phyloP scores from a whole-genome alignment of 148 eudicot genomes.

The Hydrangea macrophylla region DNA sequence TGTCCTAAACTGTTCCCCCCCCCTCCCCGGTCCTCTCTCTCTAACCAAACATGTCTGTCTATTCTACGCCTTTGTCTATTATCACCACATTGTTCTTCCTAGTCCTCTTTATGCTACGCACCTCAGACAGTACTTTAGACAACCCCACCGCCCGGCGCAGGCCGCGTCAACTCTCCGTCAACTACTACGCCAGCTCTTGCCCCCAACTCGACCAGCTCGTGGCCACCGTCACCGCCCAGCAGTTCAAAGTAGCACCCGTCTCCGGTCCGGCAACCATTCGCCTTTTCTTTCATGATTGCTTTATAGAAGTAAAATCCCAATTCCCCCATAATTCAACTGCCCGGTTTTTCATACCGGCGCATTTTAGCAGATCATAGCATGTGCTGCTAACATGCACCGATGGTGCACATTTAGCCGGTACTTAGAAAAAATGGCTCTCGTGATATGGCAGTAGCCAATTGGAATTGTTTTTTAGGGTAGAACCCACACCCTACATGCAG shows the following conservation, averaged over 20 bases:
- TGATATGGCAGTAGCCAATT: too few relatives aligned
- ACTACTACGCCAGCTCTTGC: conserved; percentile 75
- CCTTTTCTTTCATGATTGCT: conserved; percentile 96
- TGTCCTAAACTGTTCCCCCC: conserved; percentile 21
- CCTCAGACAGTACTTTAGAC: conserved; percentile 19
- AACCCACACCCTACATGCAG: too few relatives aligned
- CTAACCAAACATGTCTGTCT: conserved; percentile 20
- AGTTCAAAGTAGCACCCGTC: conserved; percentile 52
- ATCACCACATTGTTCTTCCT: conserved; percentile 17
- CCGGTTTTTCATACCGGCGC: neutral
- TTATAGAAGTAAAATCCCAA: conserved; percentile 58
- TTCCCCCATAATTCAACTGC: neutral
- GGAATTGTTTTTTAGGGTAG: too few relatives aligned
- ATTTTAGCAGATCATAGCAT: conserved; percentile 2
- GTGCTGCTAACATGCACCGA: neutral
- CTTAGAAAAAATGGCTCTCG: too few relatives aligned
- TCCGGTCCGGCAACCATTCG: conserved; percentile 83
- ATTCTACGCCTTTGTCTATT: conserved; percentile 14
- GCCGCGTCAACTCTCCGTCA: conserved; percentile 46
- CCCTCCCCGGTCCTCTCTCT: conserved; percentile 27
- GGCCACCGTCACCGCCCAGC: conserved; percentile 58
- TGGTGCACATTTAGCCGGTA: neutral
- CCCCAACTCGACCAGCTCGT: conserved; percentile 77
- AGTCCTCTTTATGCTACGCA: conserved; percentile 9
- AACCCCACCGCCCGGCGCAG: conserved; percentile 8